Conservation (phyloP, 257 asterid species). For the Przewalskia tangutica region DNA sequence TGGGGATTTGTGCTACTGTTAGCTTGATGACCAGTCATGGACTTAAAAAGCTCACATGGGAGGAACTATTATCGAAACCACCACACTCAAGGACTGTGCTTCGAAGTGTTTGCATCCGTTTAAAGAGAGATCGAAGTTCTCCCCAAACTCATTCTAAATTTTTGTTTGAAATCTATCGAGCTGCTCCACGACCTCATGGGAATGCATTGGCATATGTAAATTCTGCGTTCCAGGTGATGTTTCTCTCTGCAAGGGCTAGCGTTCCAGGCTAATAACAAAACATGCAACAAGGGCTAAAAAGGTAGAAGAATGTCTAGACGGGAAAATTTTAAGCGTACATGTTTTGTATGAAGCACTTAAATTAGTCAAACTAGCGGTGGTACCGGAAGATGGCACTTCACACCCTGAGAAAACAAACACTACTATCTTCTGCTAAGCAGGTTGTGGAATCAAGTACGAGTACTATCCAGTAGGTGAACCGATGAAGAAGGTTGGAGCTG, state of each 20-base stretch:
- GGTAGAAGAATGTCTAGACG: constrained; percentile 43
- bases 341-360: constrained; percentile 35
- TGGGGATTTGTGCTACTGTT: constrained; percentile 36
- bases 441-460: constrained; percentile 34
- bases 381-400: constrained; percentile 45
- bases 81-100: constrained; percentile 34
- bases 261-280: constrained; percentile 43
- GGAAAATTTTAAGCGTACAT: constrained; percentile 17
- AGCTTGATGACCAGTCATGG: constrained; percentile 20
- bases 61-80: constrained; percentile 41
- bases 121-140: constrained; percentile 13
- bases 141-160: no score
- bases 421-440: constrained; percentile 52
- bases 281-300: constrained; percentile 36
- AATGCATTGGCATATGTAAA: constrained; percentile 60
- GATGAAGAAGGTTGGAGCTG: no score
- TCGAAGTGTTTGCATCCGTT: constrained; percentile 40
- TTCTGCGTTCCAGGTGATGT: constrained; percentile 54
- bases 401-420: constrained; percentile 21
- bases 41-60: constrained; percentile 28
- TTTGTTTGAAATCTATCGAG: constrained; percentile 48
- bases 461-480: constrained; percentile 68
- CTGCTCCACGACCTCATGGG: constrained; percentile 63
- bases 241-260: constrained; percentile 25
- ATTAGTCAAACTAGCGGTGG: constrained; percentile 33